phyloP scores from a whole-genome alignment of 1,284 basidiomycete species.

The Pyrrhoderma noxium region DNA sequence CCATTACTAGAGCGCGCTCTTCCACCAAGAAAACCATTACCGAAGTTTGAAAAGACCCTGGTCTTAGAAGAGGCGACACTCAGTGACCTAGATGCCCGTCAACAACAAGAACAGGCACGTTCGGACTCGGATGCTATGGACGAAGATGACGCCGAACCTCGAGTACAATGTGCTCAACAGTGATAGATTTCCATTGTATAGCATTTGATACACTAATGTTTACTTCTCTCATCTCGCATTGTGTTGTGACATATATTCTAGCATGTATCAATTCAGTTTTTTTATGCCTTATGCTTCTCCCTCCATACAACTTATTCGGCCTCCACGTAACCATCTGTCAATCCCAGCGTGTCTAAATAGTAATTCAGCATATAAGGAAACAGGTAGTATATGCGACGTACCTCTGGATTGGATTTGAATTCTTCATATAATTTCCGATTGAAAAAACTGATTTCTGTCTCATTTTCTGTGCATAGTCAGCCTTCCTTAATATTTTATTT shows the following conservation, averaged over 20 bases:
- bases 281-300: too few relatives aligned
- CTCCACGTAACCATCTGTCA: too few relatives aligned
- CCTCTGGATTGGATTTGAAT: conserved; percentile 2
- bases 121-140: conserved; percentile 70
- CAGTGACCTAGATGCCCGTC: conserved; percentile 75
- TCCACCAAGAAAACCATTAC: conserved; percentile 68
- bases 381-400: too few relatives aligned
- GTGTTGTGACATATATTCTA: conserved; percentile 13
- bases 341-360: too few relatives aligned
- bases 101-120: conserved; percentile 47
- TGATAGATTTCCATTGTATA: conserved; percentile 26
- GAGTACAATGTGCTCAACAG: conserved; percentile 82
- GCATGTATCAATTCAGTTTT: too few relatives aligned
- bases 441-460: conserved; percentile 91
- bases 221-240: conserved; percentile 9
- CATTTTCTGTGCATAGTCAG: conserved; percentile 75
- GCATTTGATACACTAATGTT: neutral
- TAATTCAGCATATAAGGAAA: too few relatives aligned
- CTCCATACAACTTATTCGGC: too few relatives aligned
- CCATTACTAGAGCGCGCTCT: conserved; percentile 82
- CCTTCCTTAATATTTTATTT: neutral
- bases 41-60: conserved; percentile 63
- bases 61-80: conserved; percentile 84
- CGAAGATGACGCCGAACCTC: conserved; percentile 73
- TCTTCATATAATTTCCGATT: conserved; percentile 64